Conservation (phyloP, 73 alveolate species). For the Paramecium primaurelia region DNA sequence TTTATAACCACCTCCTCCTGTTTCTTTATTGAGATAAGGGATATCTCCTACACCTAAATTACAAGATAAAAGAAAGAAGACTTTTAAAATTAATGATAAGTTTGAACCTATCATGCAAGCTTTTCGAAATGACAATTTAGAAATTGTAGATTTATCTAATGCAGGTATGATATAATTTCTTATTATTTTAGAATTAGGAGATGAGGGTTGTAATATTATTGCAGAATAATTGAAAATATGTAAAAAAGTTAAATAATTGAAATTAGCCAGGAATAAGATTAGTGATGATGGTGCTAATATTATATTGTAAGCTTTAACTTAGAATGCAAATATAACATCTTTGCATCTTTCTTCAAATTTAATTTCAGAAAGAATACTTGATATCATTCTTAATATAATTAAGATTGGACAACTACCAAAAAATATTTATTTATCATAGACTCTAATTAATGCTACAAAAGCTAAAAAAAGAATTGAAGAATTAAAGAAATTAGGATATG, state of each 20-base stretch:
- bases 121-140: not conserved
- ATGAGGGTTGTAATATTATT: not conserved
- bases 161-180: not conserved
- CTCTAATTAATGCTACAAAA: slow-evolving; percentile 20
- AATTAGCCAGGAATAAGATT: not conserved
- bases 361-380: slow-evolving; percentile 10
- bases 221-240: not conserved
- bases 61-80: not conserved
- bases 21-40: not conserved
- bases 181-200: not conserved
- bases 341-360: not conserved
- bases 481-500: not conserved
- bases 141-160: not conserved
- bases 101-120: not conserved
- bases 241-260: not conserved
- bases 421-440: not conserved
- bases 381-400: not conserved
- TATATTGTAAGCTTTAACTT: not conserved
- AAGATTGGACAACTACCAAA: not conserved
- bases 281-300: not conserved
- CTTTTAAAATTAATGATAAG: not conserved
- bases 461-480: slow-evolving; percentile 21
- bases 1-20: not conserved
- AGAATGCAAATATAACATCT: not conserved
- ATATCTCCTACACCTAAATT: slow-evolving; percentile 13